Percentiles rank a stretch among this genome's conserved stretches.
phyloP scores from a whole-genome alignment of 1,284 basidiomycete species.

The Ceratobasidium sp. region DNA sequence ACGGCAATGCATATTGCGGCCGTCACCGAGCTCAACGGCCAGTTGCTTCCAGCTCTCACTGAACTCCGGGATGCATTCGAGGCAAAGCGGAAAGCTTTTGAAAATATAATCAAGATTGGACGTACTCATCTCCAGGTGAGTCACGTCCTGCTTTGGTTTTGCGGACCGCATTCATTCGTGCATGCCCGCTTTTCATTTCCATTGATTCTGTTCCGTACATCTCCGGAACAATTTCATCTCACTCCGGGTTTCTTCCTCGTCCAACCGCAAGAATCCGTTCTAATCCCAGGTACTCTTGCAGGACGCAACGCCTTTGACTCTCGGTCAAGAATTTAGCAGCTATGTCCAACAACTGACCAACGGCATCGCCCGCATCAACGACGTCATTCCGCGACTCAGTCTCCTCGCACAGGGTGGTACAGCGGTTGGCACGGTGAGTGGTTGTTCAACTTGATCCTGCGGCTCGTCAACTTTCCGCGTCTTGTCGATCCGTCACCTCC shows the following conservation, averaged over 20 bases:
- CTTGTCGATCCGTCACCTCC: not conserved
- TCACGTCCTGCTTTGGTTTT: not conserved
- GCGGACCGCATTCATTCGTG: not conserved
- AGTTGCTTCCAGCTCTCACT: constrained; percentile 86
- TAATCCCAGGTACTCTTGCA: constrained; percentile 53
- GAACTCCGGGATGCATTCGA: constrained; percentile 87
- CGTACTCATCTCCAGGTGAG: constrained; percentile 91
- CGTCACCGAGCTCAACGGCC: constrained; percentile 85
- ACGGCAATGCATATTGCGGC: constrained; percentile 99
- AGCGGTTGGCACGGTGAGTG: constrained; percentile 92
- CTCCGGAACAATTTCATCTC: not conserved
- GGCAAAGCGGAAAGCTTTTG: constrained; percentile 83
- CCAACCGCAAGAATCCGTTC: not conserved
- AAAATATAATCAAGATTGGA: constrained; percentile 97
- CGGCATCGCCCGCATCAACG: constrained; percentile 88
- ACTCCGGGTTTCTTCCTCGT: constrained; percentile 2
- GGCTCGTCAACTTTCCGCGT: not conserved
- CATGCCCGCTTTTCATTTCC: not conserved
- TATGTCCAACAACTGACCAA: constrained; percentile 96
- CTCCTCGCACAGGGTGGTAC: constrained; percentile 98
- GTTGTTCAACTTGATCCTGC: not conserved
- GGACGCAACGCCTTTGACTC: constrained; percentile 97
- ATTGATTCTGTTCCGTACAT: not conserved
- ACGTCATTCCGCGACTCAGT: constrained; percentile 86
- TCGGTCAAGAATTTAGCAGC: constrained; percentile 98